phyloP scores from a whole-genome alignment of 495 filamentous ascomycete genomes.

The Penicillium angulare region DNA sequence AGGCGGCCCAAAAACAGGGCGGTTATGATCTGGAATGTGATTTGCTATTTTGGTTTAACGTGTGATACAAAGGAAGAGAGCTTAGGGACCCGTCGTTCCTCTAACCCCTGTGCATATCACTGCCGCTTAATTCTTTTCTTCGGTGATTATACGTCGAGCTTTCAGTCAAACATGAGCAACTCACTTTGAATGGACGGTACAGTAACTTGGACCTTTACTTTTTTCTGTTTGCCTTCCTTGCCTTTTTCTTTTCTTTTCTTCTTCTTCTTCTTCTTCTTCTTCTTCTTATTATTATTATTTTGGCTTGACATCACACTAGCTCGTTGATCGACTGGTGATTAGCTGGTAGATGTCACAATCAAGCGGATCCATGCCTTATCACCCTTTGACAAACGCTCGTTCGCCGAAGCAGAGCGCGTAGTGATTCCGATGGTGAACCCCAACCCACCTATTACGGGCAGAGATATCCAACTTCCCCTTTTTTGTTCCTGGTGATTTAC shows the following conservation, averaged over 20 bases:
- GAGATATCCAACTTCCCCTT: background rate
- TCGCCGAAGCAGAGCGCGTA: background rate
- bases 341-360: background rate
- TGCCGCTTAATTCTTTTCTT: background rate
- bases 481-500: background rate
- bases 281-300: background rate
- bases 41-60: conserved; percentile 8
- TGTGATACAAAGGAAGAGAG: conserved; percentile 15
- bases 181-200: background rate
- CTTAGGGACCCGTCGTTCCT: background rate
- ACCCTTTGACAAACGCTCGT: background rate
- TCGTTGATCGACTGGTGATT: background rate
- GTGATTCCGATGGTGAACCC: background rate
- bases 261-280: background rate
- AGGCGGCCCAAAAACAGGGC: conserved; percentile 18
- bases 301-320: background rate
- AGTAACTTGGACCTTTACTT: background rate
- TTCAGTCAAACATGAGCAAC: background rate
- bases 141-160: background rate
- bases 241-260: background rate
- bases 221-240: no score
- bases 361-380: background rate
- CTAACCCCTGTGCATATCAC: background rate
- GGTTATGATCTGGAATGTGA: conserved; percentile 16
- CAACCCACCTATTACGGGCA: no score